Percentiles rank a stretch among this genome's conserved stretches.
Conservation (phyloP, 345 rosid genomes). For the Xanthoceras sorbifolium region DNA sequence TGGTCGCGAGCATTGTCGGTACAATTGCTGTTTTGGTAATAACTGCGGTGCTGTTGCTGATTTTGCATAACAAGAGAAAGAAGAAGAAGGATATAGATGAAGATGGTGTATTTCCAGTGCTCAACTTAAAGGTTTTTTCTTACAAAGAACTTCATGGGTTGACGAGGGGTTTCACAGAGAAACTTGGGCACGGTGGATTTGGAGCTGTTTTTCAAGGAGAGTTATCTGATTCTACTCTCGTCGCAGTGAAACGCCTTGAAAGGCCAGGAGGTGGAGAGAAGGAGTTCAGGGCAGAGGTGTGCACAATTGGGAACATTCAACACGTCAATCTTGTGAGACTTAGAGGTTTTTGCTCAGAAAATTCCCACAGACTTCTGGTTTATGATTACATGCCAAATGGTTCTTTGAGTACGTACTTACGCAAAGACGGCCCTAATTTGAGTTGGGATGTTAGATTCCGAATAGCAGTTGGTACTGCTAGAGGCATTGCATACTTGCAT, state of each 20-base stretch:
- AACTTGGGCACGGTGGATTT: slow-evolving; percentile 71
- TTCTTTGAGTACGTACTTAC: slow-evolving; percentile 51
- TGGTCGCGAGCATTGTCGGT: slow-evolving; percentile 56
- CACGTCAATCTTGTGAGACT: slow-evolving; percentile 72
- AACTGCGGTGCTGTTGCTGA: slow-evolving; percentile 34
- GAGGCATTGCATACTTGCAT: slow-evolving; percentile 60
- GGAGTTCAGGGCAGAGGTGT: slow-evolving; percentile 67
- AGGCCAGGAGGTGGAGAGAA: slow-evolving; percentile 60
- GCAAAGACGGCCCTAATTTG: slow-evolving; percentile 39
- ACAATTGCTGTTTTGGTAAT: slow-evolving; percentile 45
- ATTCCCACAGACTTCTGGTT: slow-evolving; percentile 59
- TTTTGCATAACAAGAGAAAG: slow-evolving; percentile 45
- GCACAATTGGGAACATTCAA: slow-evolving; percentile 74
- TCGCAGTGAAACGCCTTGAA: slow-evolving; percentile 71
- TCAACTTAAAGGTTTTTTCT: slow-evolving; percentile 66
- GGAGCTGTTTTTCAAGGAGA: slow-evolving; percentile 62
- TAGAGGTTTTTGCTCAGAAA: slow-evolving; percentile 67
- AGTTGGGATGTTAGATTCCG: slow-evolving; percentile 45
- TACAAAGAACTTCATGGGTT: slow-evolving; percentile 50
- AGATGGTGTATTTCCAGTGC: slow-evolving; percentile 46
- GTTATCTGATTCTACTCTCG: slow-evolving; percentile 40
- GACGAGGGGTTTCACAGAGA: slow-evolving; percentile 51
- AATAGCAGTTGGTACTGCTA: slow-evolving; percentile 60
- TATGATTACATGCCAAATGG: slow-evolving; percentile 72
- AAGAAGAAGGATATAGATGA: slow-evolving; percentile 40